Base-by-base conservation (phyloP, 2,329 filamentous ascomycete species). In the Epichloe glyceriae region DNA sequence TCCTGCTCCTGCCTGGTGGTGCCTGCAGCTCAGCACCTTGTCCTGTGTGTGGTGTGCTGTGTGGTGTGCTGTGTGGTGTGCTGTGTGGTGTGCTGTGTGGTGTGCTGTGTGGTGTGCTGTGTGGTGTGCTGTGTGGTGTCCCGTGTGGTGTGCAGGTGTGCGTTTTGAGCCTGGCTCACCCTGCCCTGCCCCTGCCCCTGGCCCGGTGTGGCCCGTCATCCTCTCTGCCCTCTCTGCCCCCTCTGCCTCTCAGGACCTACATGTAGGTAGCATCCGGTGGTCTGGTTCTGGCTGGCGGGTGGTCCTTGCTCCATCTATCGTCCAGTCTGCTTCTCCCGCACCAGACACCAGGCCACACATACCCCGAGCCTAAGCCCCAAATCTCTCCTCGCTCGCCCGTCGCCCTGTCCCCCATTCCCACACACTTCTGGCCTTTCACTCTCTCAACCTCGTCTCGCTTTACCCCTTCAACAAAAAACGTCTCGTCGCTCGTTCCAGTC, bases 401-500 rank as follows among this genome's bases (percentile, higher is more conserved):
- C 45, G 45, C 41, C 46, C 34, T 45, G 51, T 50, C 46, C 52
- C 30, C 30, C 34, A 19, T 50, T 46, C 44, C 33, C 44, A 47
- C 45, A 33, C 48, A 33, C 49, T 30, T 35, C 41, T 22, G 43
- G 39, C 37, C 35, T 42, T 41, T 47, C 35, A 53, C 57, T 60
- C 54, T 51, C 52, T 50, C 56, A 53, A 53, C 57, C 47, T 53
- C 56, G 58, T 56, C 58, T 56, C 51, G 57, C 56, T 56, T 57
- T 58, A 60, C 60, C 60, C 66, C 65, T 69, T 65, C 65, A 67
- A 67, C 64, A 6, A 47, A 68, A 68, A 67, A 67, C 53, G 50
- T 50, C 47, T 52, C 33, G 65, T 57, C 62, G 57, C 62, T 68
- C 66, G 66, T 69, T 70, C 65, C 65, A 69, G 67, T 50, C 47